These are phyloP conservation scores for Fusarium sp. DNA, from an alignment of 2,329 filamentous ascomycete genomes.

Conservation along the genomic window DNA sequence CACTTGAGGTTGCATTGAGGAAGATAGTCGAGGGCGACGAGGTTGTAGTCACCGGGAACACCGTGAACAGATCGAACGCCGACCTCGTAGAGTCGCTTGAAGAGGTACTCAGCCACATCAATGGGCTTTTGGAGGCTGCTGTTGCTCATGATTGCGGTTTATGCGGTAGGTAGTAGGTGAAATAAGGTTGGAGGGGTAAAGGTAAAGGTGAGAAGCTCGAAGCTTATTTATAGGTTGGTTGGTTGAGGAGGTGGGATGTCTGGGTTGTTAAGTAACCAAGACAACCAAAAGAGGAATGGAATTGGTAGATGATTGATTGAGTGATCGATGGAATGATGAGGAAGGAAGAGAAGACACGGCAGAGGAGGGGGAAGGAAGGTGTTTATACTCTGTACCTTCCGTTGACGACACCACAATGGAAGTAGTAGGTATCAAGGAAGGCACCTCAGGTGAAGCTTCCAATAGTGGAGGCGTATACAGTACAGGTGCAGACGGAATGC, in stretches of 20 bases:
- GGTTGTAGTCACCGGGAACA: conserved; percentile 79
- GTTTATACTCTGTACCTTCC: conserved; percentile 38
- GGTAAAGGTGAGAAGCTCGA: conserved; percentile 10
- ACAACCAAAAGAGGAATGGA: conserved; percentile 35
- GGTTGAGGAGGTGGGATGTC: conserved; percentile 11
- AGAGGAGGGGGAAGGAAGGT: conserved; percentile 34
- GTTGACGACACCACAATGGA: conserved; percentile 17
- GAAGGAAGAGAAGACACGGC: conserved; percentile 29
- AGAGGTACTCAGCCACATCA: conserved; percentile 75
- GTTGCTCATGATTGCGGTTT: conserved; percentile 36
- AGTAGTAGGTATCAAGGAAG: conserved; percentile 1
- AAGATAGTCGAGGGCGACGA: conserved; percentile 75
- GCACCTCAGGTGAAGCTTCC: neutral
- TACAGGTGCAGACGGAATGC: neutral
- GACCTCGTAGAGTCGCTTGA: conserved; percentile 70
- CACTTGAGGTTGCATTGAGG: conserved; percentile 68
- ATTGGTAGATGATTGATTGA: conserved; percentile 24
- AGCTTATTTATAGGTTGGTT: conserved; percentile 21
- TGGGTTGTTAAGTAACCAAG: conserved; percentile 33
- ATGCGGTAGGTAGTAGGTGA: neutral
- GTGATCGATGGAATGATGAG: conserved; percentile 37
- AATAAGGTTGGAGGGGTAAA: conserved; percentile 17
- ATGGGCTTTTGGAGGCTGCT: conserved; percentile 60
- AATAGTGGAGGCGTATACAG: conserved; percentile 2
- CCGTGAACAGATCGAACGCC: conserved; percentile 74